Evolutionary conservation across 768 basidiomycete genomes (phyloP).

Genomic region (Tubosaeta sp.): DNA sequence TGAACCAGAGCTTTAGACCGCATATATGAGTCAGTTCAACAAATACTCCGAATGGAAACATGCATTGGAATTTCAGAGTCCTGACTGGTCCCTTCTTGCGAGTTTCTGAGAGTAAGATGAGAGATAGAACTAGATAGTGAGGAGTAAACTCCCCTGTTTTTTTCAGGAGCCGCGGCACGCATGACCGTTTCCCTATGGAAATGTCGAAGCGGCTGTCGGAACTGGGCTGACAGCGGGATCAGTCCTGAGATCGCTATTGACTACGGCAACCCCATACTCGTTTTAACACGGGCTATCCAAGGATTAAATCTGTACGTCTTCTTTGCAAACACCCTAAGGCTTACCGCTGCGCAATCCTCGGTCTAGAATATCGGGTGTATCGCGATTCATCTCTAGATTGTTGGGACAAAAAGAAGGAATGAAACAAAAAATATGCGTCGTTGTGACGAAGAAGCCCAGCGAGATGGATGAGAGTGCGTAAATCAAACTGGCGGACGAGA

Average conservation of each 20-base stretch:
- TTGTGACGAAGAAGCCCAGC: constrained; percentile 7
- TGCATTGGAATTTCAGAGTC: constrained; percentile 52
- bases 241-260: neutral
- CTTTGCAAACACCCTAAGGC: constrained; percentile 8
- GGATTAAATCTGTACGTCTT: neutral
- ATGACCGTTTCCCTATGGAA: constrained; percentile 1
- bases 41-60: constrained; percentile 22
- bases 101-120: constrained; percentile 14
- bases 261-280: constrained; percentile 8
- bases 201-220: constrained; percentile 8
- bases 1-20: constrained; percentile 36
- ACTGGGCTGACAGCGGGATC: constrained; percentile 11
- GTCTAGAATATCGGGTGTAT: constrained; percentile 40
- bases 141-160: constrained; percentile 10
- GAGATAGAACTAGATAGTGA: neutral
- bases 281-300: constrained; percentile 3
- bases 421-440: constrained; percentile 7
- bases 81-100: constrained; percentile 39
- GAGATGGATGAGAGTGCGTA: constrained; percentile 18
- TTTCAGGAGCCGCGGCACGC: neutral
- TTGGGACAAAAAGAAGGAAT: constrained; percentile 12
- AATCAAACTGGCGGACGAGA: constrained; percentile 5
- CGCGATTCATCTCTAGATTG: constrained; percentile 25
- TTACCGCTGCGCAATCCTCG: constrained; percentile 32
- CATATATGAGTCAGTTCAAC: constrained; percentile 17